Percentiles rank a stretch among this genome's conserved stretches.
Conservation (phyloP, 805 yeast species). For the Metschnikowia bowlesiae region DNA sequence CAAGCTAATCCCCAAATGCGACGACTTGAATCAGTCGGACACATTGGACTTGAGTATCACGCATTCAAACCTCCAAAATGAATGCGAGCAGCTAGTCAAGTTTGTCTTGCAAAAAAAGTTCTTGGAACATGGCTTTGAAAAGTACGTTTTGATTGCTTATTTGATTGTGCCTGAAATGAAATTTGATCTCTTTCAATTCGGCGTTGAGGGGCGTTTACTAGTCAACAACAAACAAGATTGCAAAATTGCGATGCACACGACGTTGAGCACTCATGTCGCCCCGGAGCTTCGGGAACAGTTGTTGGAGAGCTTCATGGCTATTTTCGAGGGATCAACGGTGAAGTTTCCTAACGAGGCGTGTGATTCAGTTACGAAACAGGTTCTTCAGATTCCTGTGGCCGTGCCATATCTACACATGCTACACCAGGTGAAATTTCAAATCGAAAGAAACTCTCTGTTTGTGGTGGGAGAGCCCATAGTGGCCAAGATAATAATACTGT, state of each 20-base stretch:
- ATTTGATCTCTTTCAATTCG: constrained; percentile 31
- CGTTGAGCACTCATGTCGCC: constrained; percentile 3
- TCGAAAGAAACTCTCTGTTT: constrained; percentile 35
- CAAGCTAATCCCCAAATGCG: constrained; percentile 34
- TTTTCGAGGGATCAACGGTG: neutral
- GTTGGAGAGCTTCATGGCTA: constrained; percentile 3
- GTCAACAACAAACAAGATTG: constrained; percentile 19
- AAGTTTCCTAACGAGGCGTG: neutral
- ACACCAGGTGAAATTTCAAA: constrained; percentile 51
- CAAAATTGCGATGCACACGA: constrained; percentile 6
- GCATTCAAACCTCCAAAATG: constrained; percentile 46
- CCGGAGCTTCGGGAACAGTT: constrained; percentile 11
- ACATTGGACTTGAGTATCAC: constrained; percentile 39
- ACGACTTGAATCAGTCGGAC: constrained; percentile 25
- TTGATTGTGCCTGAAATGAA: constrained; percentile 16
- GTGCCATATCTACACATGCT: constrained; percentile 58
- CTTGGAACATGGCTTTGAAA: constrained; percentile 8
- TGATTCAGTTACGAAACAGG: neutral
- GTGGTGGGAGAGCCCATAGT: constrained; percentile 63
- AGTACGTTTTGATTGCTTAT: constrained; percentile 19
- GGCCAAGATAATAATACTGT: constrained; percentile 38
- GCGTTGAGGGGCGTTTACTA: constrained; percentile 18
- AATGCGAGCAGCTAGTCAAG: constrained; percentile 28
- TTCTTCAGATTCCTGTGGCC: constrained; percentile 51
- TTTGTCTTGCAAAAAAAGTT: neutral